Evolutionary conservation across 2,329 filamentous ascomycete genomes (phyloP), one percentile per base, ranked within the genome.

Genomic region (Alternaria sp.): DNA sequence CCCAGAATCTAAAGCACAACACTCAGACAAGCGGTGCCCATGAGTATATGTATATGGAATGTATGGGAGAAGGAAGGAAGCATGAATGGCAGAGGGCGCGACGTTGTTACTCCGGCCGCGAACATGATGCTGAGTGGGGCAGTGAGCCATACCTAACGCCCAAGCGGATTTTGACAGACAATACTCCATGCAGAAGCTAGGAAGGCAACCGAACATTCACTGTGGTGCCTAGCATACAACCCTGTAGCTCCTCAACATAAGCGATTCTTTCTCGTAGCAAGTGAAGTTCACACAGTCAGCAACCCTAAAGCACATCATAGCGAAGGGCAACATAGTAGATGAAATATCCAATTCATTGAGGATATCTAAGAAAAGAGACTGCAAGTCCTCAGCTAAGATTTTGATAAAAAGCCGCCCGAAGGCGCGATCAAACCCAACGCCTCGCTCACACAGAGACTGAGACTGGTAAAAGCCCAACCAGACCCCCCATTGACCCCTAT

Each of bases 1-100:
- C 1, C 5, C 8, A 1, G 12, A 3, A 22, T 2, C 7, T 12
- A 0, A 8, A 20, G 1, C 0, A 22, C 3, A 1, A 2, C 1
- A 34, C 22, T n/a, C 1, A 3, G 32, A 36, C 22, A 1, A 0
- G 2, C 14, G 1, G 14, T 18, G 20, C 4, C 3, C 5, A 12
- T 11, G 5, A 0, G 20, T 38, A 8, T 18, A 24, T 34, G 26
- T 12, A 34, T 11, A 0, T 24, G 46, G 14, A 8, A 36, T 24
- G 18, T 24, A 9, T 8, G 20, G 22, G 2, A 2, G 32, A 5
- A 18, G 32, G 46, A 16, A 49, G 46, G 30, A 49, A 36, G 20
- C 12, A 36, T 24, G 46, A 16, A 14, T 32, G 46, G 22, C n/a
- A 20, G 3, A 24, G 38, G 46, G 14, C 32, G 32, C 20, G 46